Percentiles rank a stretch among this genome's conserved stretches.
These are phyloP conservation scores for Acanthamoeba sp. DNA, from an alignment of 208 protist genomes.

Conservation along the genomic window DNA sequence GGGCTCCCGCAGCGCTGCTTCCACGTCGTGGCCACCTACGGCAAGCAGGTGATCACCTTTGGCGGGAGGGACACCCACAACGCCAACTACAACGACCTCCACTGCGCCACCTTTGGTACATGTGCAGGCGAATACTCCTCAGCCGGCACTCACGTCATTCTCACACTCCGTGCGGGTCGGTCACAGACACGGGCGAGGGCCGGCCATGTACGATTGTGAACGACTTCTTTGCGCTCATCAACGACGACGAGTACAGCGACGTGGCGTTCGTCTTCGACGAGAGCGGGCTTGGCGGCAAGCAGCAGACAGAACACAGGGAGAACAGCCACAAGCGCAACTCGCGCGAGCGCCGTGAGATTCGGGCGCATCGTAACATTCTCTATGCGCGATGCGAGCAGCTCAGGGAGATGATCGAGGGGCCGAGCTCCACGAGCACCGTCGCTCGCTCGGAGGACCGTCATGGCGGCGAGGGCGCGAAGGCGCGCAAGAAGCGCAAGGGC, in stretches of 20 bases:
- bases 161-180: background rate
- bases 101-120: conserved; percentile 45
- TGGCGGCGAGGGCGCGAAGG: background rate
- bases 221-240: conserved; percentile 57
- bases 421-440: background rate
- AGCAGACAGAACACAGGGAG: background rate
- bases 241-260: conserved; percentile 53
- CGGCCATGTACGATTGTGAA: conserved; percentile 66
- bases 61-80: conserved; percentile 48
- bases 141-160: background rate
- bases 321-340: background rate
- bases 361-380: conserved; percentile 64
- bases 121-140: background rate
- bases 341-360: background rate
- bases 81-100: conserved; percentile 58
- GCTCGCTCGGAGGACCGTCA: background rate
- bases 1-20: conserved; percentile 70
- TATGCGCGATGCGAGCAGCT: conserved; percentile 69
- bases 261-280: conserved; percentile 48
- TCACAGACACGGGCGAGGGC: conserved; percentile 67
- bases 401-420: conserved; percentile 12
- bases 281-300: background rate
- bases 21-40: background rate
- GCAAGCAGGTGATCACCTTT: conserved; percentile 57
- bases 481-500: background rate